phyloP scores from a whole-genome alignment of 2,329 filamentous ascomycete species.

The Phaeosphaeria sp. region DNA sequence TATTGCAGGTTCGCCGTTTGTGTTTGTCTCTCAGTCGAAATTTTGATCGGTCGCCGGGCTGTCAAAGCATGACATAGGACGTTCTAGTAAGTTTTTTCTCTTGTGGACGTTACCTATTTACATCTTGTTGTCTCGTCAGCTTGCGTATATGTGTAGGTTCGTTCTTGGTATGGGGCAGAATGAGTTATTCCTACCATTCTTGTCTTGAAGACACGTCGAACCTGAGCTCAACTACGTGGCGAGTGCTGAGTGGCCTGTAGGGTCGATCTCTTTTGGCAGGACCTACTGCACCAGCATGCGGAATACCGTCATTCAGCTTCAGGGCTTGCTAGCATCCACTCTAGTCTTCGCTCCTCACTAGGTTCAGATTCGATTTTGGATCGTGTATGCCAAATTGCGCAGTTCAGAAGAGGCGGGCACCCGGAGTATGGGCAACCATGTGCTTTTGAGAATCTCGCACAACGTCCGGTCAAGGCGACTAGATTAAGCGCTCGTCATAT shows the following conservation, averaged over 20 bases:
- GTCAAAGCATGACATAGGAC: neutral
- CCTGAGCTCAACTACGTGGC: conserved; percentile 46
- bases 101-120: neutral
- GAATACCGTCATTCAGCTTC: conserved; percentile 6
- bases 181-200: neutral
- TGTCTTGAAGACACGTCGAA: conserved; percentile 18
- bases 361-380: neutral
- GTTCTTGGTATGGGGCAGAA: neutral
- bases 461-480: conserved; percentile 28
- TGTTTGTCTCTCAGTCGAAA: neutral
- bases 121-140: neutral
- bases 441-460: conserved; percentile 32
- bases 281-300: conserved; percentile 6
- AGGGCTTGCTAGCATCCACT: neutral
- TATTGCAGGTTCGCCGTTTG: neutral
- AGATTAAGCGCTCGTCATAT: conserved; percentile 43
- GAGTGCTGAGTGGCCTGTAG: conserved; percentile 51
- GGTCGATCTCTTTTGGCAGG: conserved; percentile 40
- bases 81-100: neutral
- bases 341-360: neutral
- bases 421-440: conserved; percentile 26
- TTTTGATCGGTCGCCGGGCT: neutral
- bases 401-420: conserved; percentile 19
- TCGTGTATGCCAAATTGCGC: neutral
- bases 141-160: neutral